Evolutionary conservation across 805 yeast species (phyloP), one percentile per base, ranked within the genome.

Genomic region (Ogataea neopini): DNA sequence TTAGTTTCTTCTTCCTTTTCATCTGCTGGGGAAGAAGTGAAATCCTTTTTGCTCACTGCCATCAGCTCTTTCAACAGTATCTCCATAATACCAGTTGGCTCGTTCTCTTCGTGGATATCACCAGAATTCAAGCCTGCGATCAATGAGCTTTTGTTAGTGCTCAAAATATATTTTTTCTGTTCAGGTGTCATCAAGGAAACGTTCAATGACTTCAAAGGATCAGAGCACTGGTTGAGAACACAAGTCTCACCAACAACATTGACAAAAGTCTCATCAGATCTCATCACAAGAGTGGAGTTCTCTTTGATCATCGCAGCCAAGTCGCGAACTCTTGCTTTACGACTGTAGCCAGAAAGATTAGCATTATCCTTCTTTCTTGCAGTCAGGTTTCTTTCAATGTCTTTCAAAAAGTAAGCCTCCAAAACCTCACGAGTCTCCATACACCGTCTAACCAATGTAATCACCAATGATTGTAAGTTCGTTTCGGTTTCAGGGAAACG

Each of bases 51-150:
- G 19, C 65, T 56, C 3, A 63, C 54, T 3, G 55, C 63, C 81
- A 88, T 82, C 25, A 90, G 66, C 59, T 89, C 91, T 0, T 81
- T 69, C 22, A 90, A 64, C 9, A 90, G 64, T 1, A 77, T 58
- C 49, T 81, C 83, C 52, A 90, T 73, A 10, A 89, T 76, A 1
- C 90, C 90, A 2, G 85, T 51, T 13, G 58, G 47, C 23, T 39
- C 42, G 28, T 25, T 39, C 6, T 39, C 42, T 17, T 39, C 42
- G 10, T 25, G 42, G 11, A 26, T 3, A 2, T 17, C 42, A 17
- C 30, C 33, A 10, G 40, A 6, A 13, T 4, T 17, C 15, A 39
- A n/a, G 7, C 42, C 42, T 8, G 28, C 23, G 15, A 39, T 4
- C 8, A 39, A 32, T 10, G 19, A 9, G 17, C 15, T 19, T 25